Evolutionary conservation across 495 filamentous ascomycete genomes (phyloP).

Genomic region (Zalerion maritima): DNA sequence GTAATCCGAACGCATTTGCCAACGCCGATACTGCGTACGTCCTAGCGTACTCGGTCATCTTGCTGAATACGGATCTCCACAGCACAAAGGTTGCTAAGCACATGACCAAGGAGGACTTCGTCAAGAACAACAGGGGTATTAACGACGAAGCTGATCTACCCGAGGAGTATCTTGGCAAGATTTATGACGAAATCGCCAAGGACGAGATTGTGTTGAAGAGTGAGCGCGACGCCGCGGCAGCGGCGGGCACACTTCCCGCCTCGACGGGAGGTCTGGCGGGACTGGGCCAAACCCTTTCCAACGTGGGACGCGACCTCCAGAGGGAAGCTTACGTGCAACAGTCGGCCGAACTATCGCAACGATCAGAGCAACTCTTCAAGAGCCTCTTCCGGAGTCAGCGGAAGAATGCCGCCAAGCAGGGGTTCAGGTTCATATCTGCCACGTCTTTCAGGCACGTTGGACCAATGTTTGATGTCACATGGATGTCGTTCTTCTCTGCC

Average conservation of each 20-base stretch:
- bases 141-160: conserved; percentile 92
- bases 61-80: conserved; percentile 94
- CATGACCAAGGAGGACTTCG: conserved; percentile 94
- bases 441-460: conserved; percentile 89
- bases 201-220: conserved; percentile 94
- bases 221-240: conserved; percentile 75
- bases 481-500: conserved; percentile 97
- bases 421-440: conserved; percentile 73
- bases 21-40: conserved; percentile 98
- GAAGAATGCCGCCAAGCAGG: conserved; percentile 52
- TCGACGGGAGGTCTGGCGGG: conserved; percentile 59
- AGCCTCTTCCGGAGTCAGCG: conserved; percentile 76
- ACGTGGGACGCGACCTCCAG: conserved; percentile 80
- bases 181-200: conserved; percentile 79
- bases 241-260: conserved; percentile 44
- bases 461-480: conserved; percentile 97
- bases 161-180: conserved; percentile 75
- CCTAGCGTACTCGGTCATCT: conserved; percentile 85
- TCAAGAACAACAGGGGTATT: conserved; percentile 97
- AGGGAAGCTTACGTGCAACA: conserved; percentile 87
- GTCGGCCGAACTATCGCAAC: conserved; percentile 70
- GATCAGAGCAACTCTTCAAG: conserved; percentile 68
- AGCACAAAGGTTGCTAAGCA: conserved; percentile 70
- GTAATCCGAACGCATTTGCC: conserved; percentile 93
- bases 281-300: conserved; percentile 79